A percentile compares a stretch with the other conserved stretches of the same genome.
Evolutionary conservation across 768 basidiomycete genomes (phyloP).

Genomic region (Guyanaporus albipodus): DNA sequence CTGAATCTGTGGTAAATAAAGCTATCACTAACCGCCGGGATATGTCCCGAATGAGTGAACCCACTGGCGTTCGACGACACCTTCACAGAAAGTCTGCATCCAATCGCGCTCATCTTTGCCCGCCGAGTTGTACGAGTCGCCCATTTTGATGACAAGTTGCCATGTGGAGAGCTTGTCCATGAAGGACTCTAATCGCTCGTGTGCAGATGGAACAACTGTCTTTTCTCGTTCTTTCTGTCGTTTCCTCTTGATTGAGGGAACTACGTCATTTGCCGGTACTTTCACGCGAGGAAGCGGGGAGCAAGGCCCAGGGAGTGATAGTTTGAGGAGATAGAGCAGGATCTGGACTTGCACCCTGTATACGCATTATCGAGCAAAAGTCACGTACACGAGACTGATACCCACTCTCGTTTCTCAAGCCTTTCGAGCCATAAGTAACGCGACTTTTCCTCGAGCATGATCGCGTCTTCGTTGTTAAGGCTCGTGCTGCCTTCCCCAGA

Average conservation of each 20-base stretch:
- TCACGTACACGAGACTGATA: constrained; percentile 11
- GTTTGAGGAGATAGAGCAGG: constrained; percentile 59
- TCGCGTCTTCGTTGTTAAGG: constrained; percentile 17
- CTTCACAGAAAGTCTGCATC: constrained; percentile 69
- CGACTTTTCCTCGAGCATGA: constrained; percentile 49
- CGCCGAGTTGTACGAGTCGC: constrained; percentile 26
- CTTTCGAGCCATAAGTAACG: constrained; percentile 54
- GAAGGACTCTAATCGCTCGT: constrained; percentile 62
- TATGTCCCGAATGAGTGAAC: constrained; percentile 17
- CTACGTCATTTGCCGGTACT: constrained; percentile 23
- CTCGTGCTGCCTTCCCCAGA: constrained; percentile 27
- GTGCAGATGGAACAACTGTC: constrained; percentile 26
- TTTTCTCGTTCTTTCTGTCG: constrained; percentile 20
- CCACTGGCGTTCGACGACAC: constrained; percentile 62
- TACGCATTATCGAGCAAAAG: constrained; percentile 4
- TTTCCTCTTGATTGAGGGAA: constrained; percentile 31
- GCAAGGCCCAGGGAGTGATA: constrained; percentile 53
- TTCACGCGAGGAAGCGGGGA: constrained; percentile 29
- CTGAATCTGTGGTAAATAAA: constrained; percentile 46
- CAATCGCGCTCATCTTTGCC: constrained; percentile 51
- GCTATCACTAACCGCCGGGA: neutral
- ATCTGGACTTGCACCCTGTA: constrained; percentile 74
- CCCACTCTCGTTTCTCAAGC: constrained; percentile 67
- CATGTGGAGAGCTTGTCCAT: constrained; percentile 80
- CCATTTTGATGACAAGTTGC: constrained; percentile 53